phyloP scores from a whole-genome alignment of 2,329 filamentous ascomycete genomes.

The Colletotrichum spinosum region DNA sequence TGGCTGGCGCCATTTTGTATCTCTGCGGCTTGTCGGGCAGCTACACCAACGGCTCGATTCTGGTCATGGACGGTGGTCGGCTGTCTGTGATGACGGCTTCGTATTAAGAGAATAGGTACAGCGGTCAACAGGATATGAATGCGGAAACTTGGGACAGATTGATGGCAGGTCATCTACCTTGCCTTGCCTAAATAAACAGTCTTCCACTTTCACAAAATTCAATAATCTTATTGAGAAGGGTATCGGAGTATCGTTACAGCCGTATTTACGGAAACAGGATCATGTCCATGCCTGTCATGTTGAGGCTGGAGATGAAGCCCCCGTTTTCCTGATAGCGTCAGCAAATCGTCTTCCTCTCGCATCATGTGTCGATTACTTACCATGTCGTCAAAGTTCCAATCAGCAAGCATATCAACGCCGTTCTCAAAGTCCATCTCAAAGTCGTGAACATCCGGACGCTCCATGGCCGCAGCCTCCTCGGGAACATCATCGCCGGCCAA shows the following conservation, averaged over 20 bases:
- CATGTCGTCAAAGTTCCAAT: constrained; percentile 46
- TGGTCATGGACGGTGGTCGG: constrained; percentile 73
- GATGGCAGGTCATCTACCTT: too few relatives aligned
- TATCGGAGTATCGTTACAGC: too few relatives aligned
- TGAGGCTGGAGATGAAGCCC: constrained; percentile 14
- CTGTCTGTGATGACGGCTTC: constrained; percentile 66
- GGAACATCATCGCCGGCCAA: constrained; percentile 43
- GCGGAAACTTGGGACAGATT: too few relatives aligned
- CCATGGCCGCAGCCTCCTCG: constrained; percentile 9
- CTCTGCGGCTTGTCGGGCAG: constrained; percentile 72
- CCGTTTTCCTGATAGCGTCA: constrained; percentile 27
- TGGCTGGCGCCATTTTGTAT: constrained; percentile 74
- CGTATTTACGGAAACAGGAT: constrained; percentile 2
- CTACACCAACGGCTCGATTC: constrained; percentile 72
- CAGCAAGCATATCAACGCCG: constrained; percentile 40
- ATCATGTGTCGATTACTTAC: constrained; percentile 45
- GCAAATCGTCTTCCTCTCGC: constrained; percentile 35
- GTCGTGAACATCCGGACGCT: constrained; percentile 16
- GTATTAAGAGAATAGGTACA: constrained; percentile 50
- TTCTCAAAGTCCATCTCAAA: constrained; percentile 33
- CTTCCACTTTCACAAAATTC: too few relatives aligned
- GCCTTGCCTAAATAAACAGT: too few relatives aligned
- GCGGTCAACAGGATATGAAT: too few relatives aligned
- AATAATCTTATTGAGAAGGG: too few relatives aligned
- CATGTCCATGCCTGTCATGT: constrained; percentile 16